Percentiles rank a stretch among this genome's conserved stretches.
These are phyloP conservation scores for Aspergillus sp. DNA, from an alignment of 2,329 filamentous ascomycete genomes.

Conservation along the genomic window DNA sequence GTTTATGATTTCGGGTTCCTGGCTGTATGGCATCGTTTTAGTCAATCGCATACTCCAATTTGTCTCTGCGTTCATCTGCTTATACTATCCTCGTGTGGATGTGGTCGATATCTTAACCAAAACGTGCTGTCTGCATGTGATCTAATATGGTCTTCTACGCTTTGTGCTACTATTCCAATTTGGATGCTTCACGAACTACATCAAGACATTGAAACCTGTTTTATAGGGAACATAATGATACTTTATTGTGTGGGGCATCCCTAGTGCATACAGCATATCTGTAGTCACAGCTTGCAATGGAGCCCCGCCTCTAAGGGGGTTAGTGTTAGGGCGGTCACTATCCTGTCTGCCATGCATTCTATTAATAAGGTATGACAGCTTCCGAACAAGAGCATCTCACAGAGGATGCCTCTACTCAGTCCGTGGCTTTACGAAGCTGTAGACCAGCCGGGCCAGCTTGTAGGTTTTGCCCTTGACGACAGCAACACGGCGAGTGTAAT, in stretches of 20 bases:
- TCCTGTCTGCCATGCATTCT: neutral
- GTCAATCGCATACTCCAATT: neutral
- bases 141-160: too few species aligned
- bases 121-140: too few species aligned
- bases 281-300: too few species aligned
- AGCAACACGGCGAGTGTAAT: constrained; percentile 46
- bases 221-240: neutral
- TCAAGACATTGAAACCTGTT: neutral
- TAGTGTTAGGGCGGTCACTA: neutral
- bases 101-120: too few species aligned
- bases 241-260: neutral
- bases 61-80: neutral
- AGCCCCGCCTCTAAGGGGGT: neutral
- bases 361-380: too few species aligned
- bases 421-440: constrained; percentile 33
- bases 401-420: neutral
- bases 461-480: constrained; percentile 41
- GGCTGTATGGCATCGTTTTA: neutral
- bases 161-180: neutral
- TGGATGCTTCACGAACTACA: neutral
- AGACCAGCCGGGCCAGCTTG: constrained; percentile 44
- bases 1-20: neutral
- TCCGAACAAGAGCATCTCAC: neutral
- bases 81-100: too few species aligned
- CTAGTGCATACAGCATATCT: neutral